Base-by-base conservation (phyloP, 73 alveolate genomes). In the Effrenium voratum region DNA sequence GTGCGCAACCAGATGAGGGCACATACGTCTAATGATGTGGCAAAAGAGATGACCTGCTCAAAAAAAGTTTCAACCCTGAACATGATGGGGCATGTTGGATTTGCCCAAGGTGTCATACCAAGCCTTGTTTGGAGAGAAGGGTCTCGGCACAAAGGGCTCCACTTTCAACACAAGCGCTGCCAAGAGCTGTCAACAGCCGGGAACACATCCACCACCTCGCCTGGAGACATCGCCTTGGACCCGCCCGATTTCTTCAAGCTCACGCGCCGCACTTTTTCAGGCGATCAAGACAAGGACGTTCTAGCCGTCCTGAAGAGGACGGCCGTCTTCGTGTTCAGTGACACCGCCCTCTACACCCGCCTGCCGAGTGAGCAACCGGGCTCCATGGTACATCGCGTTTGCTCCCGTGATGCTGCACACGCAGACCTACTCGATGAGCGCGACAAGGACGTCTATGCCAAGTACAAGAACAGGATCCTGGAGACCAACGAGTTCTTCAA, bases 1-100 rank as follows among this genome's bases (percentile, higher is more conserved):
- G 93, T 63, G 8, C 55, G 57, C 41, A 52, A 83, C 40, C 40
- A 77, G 5, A 22, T 60, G 49, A n/a, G 79, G 16, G 75, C 93
- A 19, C 32, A 30, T 52, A 50, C 93, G 40, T 0, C 93, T 3
- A 83, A 47, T 32, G 72, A 81, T 16, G 12, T 81, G 47, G 43
- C 26, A 43, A 77, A 83, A 40, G 93, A 83, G 93, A 82, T 50
- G 93, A 82, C 22, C 93, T n/a, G n/a, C n/a, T n/a, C n/a, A n/a
- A n/a, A n/a, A n/a, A n/a, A n/a, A n/a, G n/a, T n/a, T n/a, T n/a
- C n/a, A n/a, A n/a, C n/a, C n/a, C 93, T 24, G 6, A 34, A 26
- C 40, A 47, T 24, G 52, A 50, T 41, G 41, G 46, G 36, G 24
- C 93, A 52, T 8, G n/a, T n/a, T n/a, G n/a, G 57, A n/a, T n/a